Evolutionary conservation across 805 yeast genomes (phyloP), one percentile per base, ranked within the genome.

Genomic region (Candida orba): DNA sequence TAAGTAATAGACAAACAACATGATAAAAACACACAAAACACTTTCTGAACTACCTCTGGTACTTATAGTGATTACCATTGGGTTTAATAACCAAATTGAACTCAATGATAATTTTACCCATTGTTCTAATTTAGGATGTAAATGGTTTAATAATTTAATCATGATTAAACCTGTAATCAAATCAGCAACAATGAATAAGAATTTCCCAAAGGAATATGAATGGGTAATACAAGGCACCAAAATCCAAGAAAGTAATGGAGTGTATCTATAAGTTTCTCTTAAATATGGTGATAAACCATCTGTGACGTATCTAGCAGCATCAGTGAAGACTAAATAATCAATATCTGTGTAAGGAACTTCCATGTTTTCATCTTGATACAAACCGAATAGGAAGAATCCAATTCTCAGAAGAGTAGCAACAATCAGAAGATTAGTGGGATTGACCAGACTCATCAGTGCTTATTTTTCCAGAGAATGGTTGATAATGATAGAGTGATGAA

Each of bases 11-110:
- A 85, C 55, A 35, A 80, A 65, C 8, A 72, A 58, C 72, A 88
- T 75, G 4, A 89, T 74, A 51, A 91, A 66, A 29, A 86, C 89
- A 2, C 95, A 87, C 37, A 93, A 63, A 1, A 93, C 71, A 48
- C 96, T 89, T 57, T 93, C 99, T 0, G 96, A 84, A 24, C 93
- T 85, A 1, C 99, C 99, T 37, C 99, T 71, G 0, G 97, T 88
- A 51, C 91, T 81, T 39, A 93, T 93, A 1, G 95, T 88, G 29
- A 83, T 78, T 1, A 90, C 98, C 93, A 93, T 85, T 14, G 99
- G 98, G 59, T 93, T 93, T 52, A 88, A 69, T 17, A 93, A 69
- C 98, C 98, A 93, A 6, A 91, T 65, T 3, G 82, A 62, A 12
- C 80, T 62, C 35, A 79, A 67, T 6, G 68, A 49, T 6, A 73